phyloP scores from a whole-genome alignment of 176 grass and related monocot genomes.

The Raddia distichophylla region DNA sequence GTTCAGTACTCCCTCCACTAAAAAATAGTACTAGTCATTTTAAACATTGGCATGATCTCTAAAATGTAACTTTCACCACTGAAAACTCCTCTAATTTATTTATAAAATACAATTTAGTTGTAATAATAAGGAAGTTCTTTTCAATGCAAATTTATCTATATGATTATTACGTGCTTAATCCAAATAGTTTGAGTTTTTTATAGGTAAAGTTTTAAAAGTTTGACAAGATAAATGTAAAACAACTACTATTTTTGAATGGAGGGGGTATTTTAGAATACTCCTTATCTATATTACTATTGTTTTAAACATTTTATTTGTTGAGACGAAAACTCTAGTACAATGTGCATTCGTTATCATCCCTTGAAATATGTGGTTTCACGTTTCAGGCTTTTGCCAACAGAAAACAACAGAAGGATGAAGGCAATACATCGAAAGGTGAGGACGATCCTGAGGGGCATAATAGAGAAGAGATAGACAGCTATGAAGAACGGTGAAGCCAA shows the following conservation, averaged over 20 bases:
- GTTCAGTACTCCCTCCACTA: background rate
- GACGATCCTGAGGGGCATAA: constrained; percentile 56
- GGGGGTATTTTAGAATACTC: background rate
- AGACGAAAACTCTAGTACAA: background rate
- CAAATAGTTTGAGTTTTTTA: no score
- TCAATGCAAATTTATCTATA: no score
- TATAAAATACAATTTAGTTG: no score
- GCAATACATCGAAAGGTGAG: constrained; percentile 50
- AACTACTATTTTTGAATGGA: no score
- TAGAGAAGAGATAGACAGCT: constrained; percentile 56
- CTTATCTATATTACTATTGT: background rate
- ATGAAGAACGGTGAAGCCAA: constrained; percentile 34
- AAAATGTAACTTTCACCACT: no score
- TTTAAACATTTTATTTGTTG: background rate
- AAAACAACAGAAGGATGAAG: constrained; percentile 65
- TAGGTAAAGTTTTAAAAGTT: no score
- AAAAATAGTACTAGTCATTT: no score
- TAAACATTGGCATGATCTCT: no score
- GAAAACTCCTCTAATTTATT: no score
- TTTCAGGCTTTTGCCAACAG: constrained; percentile 58
- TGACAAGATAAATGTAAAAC: no score
- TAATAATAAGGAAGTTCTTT: no score
- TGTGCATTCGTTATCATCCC: background rate
- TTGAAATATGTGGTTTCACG: background rate
- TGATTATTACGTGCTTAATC: no score